phyloP scores from a whole-genome alignment of 1,284 basidiomycete species.

The Leccinum solheimii region DNA sequence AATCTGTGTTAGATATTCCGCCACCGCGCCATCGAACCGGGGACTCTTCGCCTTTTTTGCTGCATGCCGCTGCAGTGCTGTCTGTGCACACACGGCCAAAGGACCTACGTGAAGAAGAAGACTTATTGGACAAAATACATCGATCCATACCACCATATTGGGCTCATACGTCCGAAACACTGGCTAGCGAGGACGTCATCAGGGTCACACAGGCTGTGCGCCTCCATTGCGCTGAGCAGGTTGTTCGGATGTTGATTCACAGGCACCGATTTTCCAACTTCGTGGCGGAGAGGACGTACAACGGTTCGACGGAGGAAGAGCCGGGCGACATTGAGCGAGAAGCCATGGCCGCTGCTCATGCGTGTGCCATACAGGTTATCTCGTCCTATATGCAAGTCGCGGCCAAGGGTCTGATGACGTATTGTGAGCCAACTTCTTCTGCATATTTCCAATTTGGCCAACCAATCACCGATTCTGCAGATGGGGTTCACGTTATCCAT shows the following conservation, averaged over 20 bases:
- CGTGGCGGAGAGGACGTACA: conserved; percentile 61
- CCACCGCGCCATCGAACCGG: no score
- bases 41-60: conserved; percentile 62
- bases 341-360: conserved; percentile 68
- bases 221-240: conserved; percentile 81
- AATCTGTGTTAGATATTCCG: no score
- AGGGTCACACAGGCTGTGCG: conserved; percentile 85
- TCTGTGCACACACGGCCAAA: conserved; percentile 55
- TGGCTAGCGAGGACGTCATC: conserved; percentile 83
- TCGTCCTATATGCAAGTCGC: conserved; percentile 81
- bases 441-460: conserved; percentile 9
- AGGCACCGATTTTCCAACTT: conserved; percentile 73
- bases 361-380: conserved; percentile 77
- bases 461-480: conserved; percentile 40
- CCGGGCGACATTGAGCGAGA: conserved; percentile 65
- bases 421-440: conserved; percentile 59
- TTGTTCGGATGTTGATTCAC: conserved; percentile 78
- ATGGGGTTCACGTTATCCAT: conserved; percentile 91
- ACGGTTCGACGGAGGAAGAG: conserved; percentile 48
- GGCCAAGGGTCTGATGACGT: conserved; percentile 88
- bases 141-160: conserved; percentile 72
- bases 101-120: conserved; percentile 77
- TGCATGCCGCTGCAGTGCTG: conserved; percentile 57
- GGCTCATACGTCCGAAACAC: conserved; percentile 77
- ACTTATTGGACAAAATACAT: conserved; percentile 76